Percentiles rank a stretch among this genome's conserved stretches.
These are phyloP conservation scores for Linnemannia schmuckeri DNA, from an alignment of 192 early-diverging fungal genomes.

Conservation along the genomic window DNA sequence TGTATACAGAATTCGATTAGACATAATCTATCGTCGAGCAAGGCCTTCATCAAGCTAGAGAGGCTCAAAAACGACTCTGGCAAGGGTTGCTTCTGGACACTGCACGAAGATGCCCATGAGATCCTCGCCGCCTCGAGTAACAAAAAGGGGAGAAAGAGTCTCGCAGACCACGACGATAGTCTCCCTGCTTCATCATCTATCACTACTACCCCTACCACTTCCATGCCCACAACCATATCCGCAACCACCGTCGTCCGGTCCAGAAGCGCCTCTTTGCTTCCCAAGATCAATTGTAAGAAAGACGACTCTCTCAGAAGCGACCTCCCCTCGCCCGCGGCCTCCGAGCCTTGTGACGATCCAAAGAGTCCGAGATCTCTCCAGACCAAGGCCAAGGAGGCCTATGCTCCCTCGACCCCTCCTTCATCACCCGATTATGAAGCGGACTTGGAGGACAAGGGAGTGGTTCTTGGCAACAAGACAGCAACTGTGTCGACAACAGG, in stretches of 20 bases:
- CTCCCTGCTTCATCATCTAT: background rate
- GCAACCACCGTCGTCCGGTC: background rate
- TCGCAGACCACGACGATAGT: background rate
- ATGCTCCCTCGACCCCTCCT: slow-evolving; percentile 42
- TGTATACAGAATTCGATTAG: slow-evolving; percentile 85
- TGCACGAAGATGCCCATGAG: slow-evolving; percentile 26
- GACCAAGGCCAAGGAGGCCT: slow-evolving; percentile 38
- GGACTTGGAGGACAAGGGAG: slow-evolving; percentile 1
- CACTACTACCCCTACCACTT: background rate
- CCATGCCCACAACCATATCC: background rate
- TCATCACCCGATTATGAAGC: slow-evolving; percentile 23
- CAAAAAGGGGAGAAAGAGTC: slow-evolving; percentile 52
- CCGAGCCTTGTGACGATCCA: slow-evolving; percentile 30
- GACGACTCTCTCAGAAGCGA: background rate
- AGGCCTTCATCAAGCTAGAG: slow-evolving; percentile 81
- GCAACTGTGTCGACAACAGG: background rate
- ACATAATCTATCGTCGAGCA: slow-evolving; percentile 92
- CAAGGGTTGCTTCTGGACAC: slow-evolving; percentile 79
- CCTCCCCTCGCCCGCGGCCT: slow-evolving; percentile 39
- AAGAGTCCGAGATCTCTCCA: slow-evolving; percentile 30
- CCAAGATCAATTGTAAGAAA: slow-evolving; percentile 17
- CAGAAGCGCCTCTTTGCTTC: background rate
- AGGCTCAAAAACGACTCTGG: slow-evolving; percentile 72
- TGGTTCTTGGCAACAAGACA: background rate
- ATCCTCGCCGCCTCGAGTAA: slow-evolving; percentile 48